Evolutionary conservation across 192 early-diverging fungal species (phyloP), one percentile per base, ranked within the genome.

Genomic region (Backusella tuberculispora): DNA sequence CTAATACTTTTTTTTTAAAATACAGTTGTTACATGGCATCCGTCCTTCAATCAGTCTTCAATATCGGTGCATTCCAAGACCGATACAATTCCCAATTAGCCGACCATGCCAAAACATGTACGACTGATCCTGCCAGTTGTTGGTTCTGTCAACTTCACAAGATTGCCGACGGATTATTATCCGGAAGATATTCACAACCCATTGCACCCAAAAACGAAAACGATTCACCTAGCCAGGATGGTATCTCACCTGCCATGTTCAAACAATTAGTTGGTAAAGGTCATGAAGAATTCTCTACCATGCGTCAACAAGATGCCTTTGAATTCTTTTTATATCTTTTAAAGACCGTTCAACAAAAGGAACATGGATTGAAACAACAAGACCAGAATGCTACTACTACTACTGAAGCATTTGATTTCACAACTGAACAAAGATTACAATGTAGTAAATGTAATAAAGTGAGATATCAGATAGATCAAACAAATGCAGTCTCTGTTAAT

Each of bases 251-350:
- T 4, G 82, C 85, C 13, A 97, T 96, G 94, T 96, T 98, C 83
- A 99, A 99, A 78, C 76, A 84, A 1, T 79, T 98, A 10, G 86
- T 98, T 42, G 96, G 95, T 13, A 89, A 90, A 66, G 95, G 91
- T 34, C 96, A 98, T 73, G 77, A 90, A n/a, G 98, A 99, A 78
- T 99, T 99, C 69, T 90, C 92, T 21, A 94, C 96, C 1, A 99
- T 99, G 98, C 87, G 95, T 41, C 98, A 99, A 81, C 98, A 98
- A 88, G 98, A 99, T 78, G 95, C 97, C 0, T 95, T 91, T 74
- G 98, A 99, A 81, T 99, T 97, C 76, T 88, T 96, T 70, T 91
- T 92, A 75, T 90, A 95, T 69, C 74, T 97, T 41, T 74, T 88
- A 66, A 92, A 92, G 60, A 83, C 90, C 24, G 82, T 97, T 60